A percentile compares a stretch with the other conserved stretches of the same genome.
These are phyloP conservation scores for Blastobotrys capitulatus DNA, from an alignment of 1,139 yeast species.

Conservation along the genomic window DNA sequence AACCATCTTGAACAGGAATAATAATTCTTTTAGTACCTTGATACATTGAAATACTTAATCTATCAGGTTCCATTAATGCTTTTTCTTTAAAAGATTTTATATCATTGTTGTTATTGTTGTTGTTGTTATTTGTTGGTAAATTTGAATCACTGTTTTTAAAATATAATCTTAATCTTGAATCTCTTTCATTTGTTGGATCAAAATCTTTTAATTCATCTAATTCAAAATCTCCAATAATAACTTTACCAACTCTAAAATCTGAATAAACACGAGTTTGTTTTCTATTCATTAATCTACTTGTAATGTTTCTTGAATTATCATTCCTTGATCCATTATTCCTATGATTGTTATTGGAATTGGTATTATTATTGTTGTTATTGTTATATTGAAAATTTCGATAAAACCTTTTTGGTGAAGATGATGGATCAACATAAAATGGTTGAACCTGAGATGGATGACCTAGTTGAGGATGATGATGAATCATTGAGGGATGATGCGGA, in stretches of 20 bases:
- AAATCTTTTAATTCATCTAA: conserved; percentile 13
- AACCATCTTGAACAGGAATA: conserved; percentile 25
- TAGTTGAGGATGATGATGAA: neutral
- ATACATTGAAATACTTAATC: conserved; percentile 21
- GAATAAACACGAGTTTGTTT: conserved; percentile 16
- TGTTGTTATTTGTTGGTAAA: neutral
- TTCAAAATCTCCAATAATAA: conserved; percentile 21
- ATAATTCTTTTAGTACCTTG: conserved; percentile 23
- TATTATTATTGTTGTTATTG: neutral
- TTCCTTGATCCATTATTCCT: neutral
- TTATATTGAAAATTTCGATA: neutral
- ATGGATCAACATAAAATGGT: conserved; percentile 5
- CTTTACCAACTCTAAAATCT: conserved; percentile 22
- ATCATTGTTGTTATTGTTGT: conserved; percentile 2
- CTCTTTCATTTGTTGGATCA: conserved; percentile 11
- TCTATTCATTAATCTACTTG: neutral
- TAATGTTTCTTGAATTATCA: neutral
- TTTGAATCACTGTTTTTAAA: conserved; percentile 15
- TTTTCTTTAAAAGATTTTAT: conserved; percentile 13
- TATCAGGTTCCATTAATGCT: conserved; percentile 23
- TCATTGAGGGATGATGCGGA: neutral
- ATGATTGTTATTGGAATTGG: neutral
- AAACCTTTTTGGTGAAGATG: neutral
- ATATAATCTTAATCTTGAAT: conserved; percentile 19
- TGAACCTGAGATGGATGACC: neutral